These are phyloP conservation scores for Hygrophila difformis DNA, from an alignment of 257 asterid genomes.

Conservation along the genomic window DNA sequence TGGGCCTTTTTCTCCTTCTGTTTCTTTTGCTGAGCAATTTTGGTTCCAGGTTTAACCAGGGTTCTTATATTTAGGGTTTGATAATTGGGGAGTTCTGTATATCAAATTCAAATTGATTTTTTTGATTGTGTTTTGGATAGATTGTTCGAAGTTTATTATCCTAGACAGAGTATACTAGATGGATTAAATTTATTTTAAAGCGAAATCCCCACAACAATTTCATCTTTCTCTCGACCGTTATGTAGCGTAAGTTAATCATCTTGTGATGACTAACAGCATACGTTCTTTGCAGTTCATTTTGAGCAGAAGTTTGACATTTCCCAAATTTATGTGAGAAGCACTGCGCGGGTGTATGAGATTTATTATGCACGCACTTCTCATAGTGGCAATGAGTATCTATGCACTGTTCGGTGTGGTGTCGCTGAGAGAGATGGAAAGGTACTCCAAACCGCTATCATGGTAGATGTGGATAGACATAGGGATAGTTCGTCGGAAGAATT, in stretches of 20 bases:
- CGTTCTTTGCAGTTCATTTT: slow-evolving; percentile 51
- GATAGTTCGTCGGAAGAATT: slow-evolving; percentile 21
- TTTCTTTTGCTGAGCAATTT: neutral
- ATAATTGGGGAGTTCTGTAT: too few relatives aligned
- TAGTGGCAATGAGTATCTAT: slow-evolving; percentile 57
- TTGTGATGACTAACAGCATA: slow-evolving; percentile 13
- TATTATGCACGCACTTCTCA: slow-evolving; percentile 43
- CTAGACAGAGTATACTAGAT: too few relatives aligned
- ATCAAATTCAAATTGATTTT: too few relatives aligned
- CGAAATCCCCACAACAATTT: neutral
- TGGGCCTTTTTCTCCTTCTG: too few relatives aligned
- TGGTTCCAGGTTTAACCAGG: neutral
- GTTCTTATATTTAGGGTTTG: neutral
- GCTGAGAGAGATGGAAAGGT: slow-evolving; percentile 61
- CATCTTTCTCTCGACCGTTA: neutral
- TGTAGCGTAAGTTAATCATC: neutral
- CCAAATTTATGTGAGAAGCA: slow-evolving; percentile 85
- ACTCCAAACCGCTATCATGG: slow-evolving; percentile 38
- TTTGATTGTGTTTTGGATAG: neutral
- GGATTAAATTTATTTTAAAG: neutral
- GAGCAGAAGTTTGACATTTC: slow-evolving; percentile 43
- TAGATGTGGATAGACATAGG: slow-evolving; percentile 23
- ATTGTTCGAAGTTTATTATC: too few relatives aligned
- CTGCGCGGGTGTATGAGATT: slow-evolving; percentile 81
- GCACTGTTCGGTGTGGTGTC: slow-evolving; percentile 70